Evolutionary conservation across 148 eudicot species (phyloP), one percentile per base, ranked within the genome.

Genomic region (Chenopodium suecicum): DNA sequence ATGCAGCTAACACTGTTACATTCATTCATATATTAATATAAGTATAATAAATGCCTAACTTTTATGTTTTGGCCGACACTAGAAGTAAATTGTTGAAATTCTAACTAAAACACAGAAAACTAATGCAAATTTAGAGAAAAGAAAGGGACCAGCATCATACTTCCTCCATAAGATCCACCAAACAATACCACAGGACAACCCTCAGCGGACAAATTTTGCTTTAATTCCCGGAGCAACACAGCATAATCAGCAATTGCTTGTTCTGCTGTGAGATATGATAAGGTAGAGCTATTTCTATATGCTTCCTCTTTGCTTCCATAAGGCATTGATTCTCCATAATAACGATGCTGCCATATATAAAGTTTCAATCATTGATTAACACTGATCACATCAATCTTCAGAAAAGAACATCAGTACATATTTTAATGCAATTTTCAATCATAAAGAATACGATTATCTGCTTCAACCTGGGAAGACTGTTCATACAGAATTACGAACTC

Each of bases 141-240:
- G 48, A 74, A 44, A 41, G 54, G 65, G 74, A 71, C 32, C 25
- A 25, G 19, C 13, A 46, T 81, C 92, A 85, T 88, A 95, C 98
- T 93, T 88, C 98, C 98, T 73, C 97, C 98, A 86, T 95, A 95
- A 54, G 98, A 95, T 88, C 98, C 98, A 54, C 98, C 98, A 83
- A 95, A 95, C 58, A 95, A 89, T 67, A 95, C 93, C 17, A 95
- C 98, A 79, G 98, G 98, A 75, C 88, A 89, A 84, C 83, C 94
- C 88, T 92, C 91, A n/a, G 98, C 98, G 62, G 98, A 91, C 72
- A 93, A 81, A 82, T 92, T 92, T 14, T 78, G 81, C 78, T 95
- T 95, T 62, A 95, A 80, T 54, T 89, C 88, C 77, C 93, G 92
- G 63, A 95, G 65, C 81, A 95, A 84, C 23, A 93, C 91, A 0